Base-by-base conservation (phyloP, 345 rosid species). In the Populus deltoides region DNA sequence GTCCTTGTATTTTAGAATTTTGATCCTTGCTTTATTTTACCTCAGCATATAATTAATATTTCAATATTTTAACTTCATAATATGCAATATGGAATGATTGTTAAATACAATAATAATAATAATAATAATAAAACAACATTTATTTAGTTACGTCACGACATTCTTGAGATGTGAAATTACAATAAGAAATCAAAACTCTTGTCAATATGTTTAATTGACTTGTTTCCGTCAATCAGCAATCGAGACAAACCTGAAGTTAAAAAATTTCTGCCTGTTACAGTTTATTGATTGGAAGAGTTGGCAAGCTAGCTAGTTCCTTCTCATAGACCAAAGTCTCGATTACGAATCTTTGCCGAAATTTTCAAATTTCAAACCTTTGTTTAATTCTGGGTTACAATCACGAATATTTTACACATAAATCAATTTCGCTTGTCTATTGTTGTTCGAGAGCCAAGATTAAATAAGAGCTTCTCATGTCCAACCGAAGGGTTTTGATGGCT, bases 291-390 rank as follows among this genome's bases (percentile, higher is more conserved):
- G 29, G 43, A 59, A n/a, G 27, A 29, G 55, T 15, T 33, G 27
- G 55, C 55, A 6, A 78, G 12, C 18, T 8, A 78, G 12, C 18
- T 8, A 38, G 55, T 39, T 63, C 66, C 53, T 31, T 38, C 63
- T 10, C 62, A 39, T 36, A 39, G 62, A 33, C 65, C 65, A 41
- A 12, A 61, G 75, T 69, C 75, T 75, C 47, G 62, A 70, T 53
- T 75, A n/a, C 66, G 35, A 22, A 4, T 70, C 27, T 36, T 8
- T 47, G 17, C 29, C 61, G 70, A 66, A 72, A 57, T 27, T 57
- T 22, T 57, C 62, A 80, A 27, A 4, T 76, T 71, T 41, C 70
- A 51, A 62, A 25, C 57, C 11, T 35, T 25, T 10, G 49, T 17
- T 70, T 65, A 75, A 80, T 55, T 51, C 13, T 1, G 38, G 22